Evolutionary conservation across 805 yeast species (phyloP).

Genomic region (Starmera pachycereana): DNA sequence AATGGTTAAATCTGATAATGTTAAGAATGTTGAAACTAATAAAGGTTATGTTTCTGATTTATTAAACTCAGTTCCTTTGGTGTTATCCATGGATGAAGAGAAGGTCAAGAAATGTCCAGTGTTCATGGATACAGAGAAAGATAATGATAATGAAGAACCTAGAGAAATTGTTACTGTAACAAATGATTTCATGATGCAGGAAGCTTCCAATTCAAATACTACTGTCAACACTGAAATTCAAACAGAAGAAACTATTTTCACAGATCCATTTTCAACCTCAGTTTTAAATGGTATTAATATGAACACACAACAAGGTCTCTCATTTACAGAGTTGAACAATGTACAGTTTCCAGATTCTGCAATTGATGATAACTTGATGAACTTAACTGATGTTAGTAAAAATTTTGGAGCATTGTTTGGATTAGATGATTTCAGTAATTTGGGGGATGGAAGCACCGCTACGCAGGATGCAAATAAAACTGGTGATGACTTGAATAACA

Average conservation of each 20-base stretch:
- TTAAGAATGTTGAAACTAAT: slow-evolving; percentile 11
- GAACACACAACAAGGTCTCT: no score
- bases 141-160: no score
- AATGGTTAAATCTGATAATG: slow-evolving; percentile 14
- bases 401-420: slow-evolving; percentile 10
- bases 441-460: background rate
- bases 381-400: slow-evolving; percentile 8
- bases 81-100: slow-evolving; percentile 13
- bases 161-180: no score
- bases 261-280: no score
- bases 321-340: background rate
- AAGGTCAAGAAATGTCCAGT: slow-evolving; percentile 2
- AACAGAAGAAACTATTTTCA: no score
- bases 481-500: background rate
- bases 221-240: no score
- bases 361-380: background rate
- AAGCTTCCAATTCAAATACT: no score
- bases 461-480: no score
- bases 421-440: background rate
- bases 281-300: no score
- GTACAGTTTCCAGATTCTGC: background rate
- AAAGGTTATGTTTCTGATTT: slow-evolving; percentile 13
- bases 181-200: no score
- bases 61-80: slow-evolving; percentile 16
- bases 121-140: background rate